Base-by-base conservation (phyloP, 441 rosid genomes). In the Adansonia rubrostipa region DNA sequence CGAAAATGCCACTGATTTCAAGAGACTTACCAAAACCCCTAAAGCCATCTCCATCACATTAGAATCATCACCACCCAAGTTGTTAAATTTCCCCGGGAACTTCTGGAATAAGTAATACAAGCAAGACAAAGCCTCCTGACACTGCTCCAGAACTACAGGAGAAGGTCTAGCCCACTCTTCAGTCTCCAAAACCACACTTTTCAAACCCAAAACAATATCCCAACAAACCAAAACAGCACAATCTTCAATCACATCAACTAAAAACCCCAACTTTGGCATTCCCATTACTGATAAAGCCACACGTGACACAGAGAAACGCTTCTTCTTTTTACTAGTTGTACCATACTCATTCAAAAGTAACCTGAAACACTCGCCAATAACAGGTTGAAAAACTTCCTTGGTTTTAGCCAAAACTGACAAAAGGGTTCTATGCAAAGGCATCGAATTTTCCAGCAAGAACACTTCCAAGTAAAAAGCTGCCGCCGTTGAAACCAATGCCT, bases 101-200 rank as follows among this genome's bases (percentile, higher is more conserved):
- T 94, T 89, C 86, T 94, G 99, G 65, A 94, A 88, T 89, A 96
- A 86, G 88, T 96, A 94, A 83, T 96, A 94, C 79, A 89, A 86
- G 74, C 99, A 94, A 79, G 99, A 96, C 86, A 94, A 76, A 74
- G 94, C 92, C 82, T 94, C 99, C 82, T 96, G 98, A 77, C 96
- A 93, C 79, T 96, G 98, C 92, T 96, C 98, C 96, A 96, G 85
- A 36, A 90, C 96, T 83, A 87, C 80, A 22, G 99, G 98, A 73
- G 99, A 93, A 54, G 96, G 96, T 84, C 98, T 88, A 78, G 91
- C 93, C 84, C 81, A 83, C 81, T 82, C 89, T 73, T 86, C 81
- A 47, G 84, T 83, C 84, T 92, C 96, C 56, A 71, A 85, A 74
- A 96, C 81, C 8, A 94, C 92, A 74, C 86, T 80, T 45, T 88